Base-by-base conservation (phyloP, 208 protist species). In the Crithidia bombi region DNA sequence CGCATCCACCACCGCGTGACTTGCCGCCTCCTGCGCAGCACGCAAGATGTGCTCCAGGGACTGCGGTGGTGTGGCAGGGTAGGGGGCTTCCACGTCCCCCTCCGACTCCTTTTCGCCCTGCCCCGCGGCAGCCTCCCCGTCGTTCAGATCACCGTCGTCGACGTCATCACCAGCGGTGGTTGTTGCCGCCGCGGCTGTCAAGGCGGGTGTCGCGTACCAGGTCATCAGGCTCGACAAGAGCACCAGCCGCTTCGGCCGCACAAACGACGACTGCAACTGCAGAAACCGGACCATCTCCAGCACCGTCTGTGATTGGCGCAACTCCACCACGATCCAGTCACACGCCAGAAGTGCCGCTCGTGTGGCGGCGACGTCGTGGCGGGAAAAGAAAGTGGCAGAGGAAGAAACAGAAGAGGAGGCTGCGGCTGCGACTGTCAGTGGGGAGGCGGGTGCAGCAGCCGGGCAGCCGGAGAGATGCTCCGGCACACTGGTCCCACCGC, bases 221-320 rank as follows among this genome's bases (percentile, higher is more conserved):
- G 87, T 96, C 78, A 98, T 85, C 39, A 96, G 78, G 46, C 73
- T 94, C 1, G 94, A 98, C 17, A 98, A 43, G 15, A 98, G 76
- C 30, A 98, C 79, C 41, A 98, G 80, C 2, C 81, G 77, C 77
- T 98, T 98, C 15, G 78, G 62, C 26, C 82, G 79, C 30, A 65
- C 77, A 64, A 92, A 90, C n/a, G 80, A 70, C 19, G 75, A 80
- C 47, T 86, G 67, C 41, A 30, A 39, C 47, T 86, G 78, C 26
- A 98, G 70, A 43, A 85, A 79, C 41, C 88, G 69, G 47, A 98
- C 82, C 52, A 94, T 69, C 36, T 90, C 85, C 59, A 94, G 86
- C 25, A 96, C 86, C 35, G 95, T 92, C 61, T 96, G 90, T 5
- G 87, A 82, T 49, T 89, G 75, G 6, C 86, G 89, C 66, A 90